Conservation (phyloP, 2,329 filamentous ascomycete species). For the Tolypocladium guangdongense region DNA sequence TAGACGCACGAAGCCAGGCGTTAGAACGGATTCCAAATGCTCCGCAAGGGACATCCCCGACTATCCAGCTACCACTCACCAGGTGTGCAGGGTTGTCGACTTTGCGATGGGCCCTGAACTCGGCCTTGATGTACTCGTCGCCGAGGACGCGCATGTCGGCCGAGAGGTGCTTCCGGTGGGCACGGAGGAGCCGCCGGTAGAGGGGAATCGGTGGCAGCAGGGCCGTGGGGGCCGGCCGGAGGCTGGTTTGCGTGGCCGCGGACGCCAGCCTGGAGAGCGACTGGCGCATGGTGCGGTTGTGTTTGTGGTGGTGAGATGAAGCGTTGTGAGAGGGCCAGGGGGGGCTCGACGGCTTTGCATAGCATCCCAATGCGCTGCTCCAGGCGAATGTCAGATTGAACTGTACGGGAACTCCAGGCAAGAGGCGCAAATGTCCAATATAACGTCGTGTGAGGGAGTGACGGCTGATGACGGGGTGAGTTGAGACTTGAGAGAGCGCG, state of each 20-base stretch:
- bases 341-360: background rate
- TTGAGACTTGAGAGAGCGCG: no score
- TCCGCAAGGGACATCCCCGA: background rate
- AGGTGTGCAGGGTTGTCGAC: slow-evolving; percentile 89
- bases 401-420: background rate
- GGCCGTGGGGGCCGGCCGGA: slow-evolving; percentile 41
- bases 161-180: slow-evolving; percentile 71
- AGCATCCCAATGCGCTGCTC: background rate
- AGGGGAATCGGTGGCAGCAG: slow-evolving; percentile 80
- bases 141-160: slow-evolving; percentile 69
- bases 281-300: background rate
- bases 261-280: slow-evolving; percentile 21
- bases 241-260: slow-evolving; percentile 20
- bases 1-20: slow-evolving; percentile 20
- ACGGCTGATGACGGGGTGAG: no score
- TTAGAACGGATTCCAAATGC: background rate
- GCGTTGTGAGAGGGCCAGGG: background rate
- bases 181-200: slow-evolving; percentile 77
- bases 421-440: background rate
- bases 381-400: no score
- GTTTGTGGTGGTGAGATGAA: background rate
- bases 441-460: background rate
- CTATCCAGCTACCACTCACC: slow-evolving; percentile 36
- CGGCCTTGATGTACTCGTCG: slow-evolving; percentile 85
- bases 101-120: slow-evolving; percentile 74